phyloP scores from a whole-genome alignment of 495 filamentous ascomycete genomes.

The Halenospora varia region DNA sequence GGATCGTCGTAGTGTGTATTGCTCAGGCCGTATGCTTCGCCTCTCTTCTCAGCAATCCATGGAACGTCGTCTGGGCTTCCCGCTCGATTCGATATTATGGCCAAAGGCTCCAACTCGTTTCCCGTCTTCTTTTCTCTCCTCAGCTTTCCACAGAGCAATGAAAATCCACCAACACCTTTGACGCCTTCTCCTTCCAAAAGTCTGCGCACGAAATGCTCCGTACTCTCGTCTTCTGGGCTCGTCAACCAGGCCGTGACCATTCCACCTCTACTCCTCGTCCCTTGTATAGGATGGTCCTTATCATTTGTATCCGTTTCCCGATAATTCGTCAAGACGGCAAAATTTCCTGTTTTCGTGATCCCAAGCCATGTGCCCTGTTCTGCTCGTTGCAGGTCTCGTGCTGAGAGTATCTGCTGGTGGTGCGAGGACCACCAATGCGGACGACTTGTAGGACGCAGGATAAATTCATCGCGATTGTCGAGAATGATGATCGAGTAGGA shows the following conservation, averaged over 20 bases:
- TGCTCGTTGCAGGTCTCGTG: slow-evolving; percentile 45
- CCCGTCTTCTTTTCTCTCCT: slow-evolving; percentile 36
- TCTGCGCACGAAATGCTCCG: slow-evolving; percentile 61
- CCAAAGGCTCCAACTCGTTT: slow-evolving; percentile 59
- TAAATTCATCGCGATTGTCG: slow-evolving; percentile 95
- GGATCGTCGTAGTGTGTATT: slow-evolving; percentile 75
- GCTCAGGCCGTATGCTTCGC: slow-evolving; percentile 73
- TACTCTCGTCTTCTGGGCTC: slow-evolving; percentile 39
- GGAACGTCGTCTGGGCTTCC: slow-evolving; percentile 57
- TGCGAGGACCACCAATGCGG: slow-evolving; percentile 75
- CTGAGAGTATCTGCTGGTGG: slow-evolving; percentile 40
- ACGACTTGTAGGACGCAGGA: slow-evolving; percentile 78
- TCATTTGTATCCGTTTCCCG: slow-evolving; percentile 64
- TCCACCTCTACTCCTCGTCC: slow-evolving; percentile 67
- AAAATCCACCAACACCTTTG: slow-evolving; percentile 84
- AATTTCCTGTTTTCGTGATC: slow-evolving; percentile 74
- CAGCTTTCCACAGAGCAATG: slow-evolving; percentile 79
- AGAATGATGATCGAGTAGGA: slow-evolving; percentile 84
- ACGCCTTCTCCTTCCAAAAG: slow-evolving; percentile 64
- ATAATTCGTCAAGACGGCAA: slow-evolving; percentile 94
- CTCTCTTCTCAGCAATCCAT: slow-evolving; percentile 64
- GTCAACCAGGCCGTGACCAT: slow-evolving; percentile 89
- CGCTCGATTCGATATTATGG: slow-evolving; percentile 85
- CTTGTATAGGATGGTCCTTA: slow-evolving; percentile 47
- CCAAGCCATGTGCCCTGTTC: slow-evolving; percentile 89